phyloP scores from a whole-genome alignment of 306 rosid genomes.

The Quercus dentata region DNA sequence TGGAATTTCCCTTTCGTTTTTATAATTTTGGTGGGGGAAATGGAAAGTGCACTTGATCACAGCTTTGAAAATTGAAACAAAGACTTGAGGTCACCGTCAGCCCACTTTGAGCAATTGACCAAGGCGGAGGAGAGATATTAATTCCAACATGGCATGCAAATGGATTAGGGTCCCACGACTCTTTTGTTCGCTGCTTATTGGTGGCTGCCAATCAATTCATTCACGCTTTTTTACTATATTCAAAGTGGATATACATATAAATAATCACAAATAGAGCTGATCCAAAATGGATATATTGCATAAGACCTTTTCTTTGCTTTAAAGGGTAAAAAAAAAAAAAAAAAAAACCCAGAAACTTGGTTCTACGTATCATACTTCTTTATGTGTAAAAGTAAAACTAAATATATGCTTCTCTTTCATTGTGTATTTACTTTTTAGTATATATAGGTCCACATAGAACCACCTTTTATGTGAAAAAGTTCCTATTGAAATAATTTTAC shows the following conservation, averaged over 20 bases:
- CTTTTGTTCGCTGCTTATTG: constrained; percentile 7
- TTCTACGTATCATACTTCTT: no score
- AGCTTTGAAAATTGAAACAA: not conserved
- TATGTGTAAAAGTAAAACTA: no score
- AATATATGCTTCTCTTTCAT: no score
- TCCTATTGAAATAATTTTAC: no score
- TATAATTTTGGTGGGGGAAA: no score
- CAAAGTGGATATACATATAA: not conserved
- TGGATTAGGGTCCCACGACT: constrained; percentile 14
- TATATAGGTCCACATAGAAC: no score
- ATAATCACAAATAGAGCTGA: no score
- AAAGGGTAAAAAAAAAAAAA: not conserved
- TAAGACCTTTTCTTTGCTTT: not conserved
- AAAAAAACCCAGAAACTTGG: no score
- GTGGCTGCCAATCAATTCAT: not conserved
- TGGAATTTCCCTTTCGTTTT: no score
- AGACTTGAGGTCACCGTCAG: not conserved
- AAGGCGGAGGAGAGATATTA: not conserved
- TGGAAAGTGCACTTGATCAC: not conserved
- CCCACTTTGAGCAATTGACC: not conserved
- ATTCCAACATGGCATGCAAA: not conserved
- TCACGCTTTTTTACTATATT: not conserved
- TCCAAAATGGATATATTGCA: not conserved
- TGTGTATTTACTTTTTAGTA: no score
- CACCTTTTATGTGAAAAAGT: no score